Percentiles rank a stretch among this genome's conserved stretches.
Evolutionary conservation across 2,329 filamentous ascomycete genomes (phyloP).

Genomic region (Calonectria naviculata): DNA sequence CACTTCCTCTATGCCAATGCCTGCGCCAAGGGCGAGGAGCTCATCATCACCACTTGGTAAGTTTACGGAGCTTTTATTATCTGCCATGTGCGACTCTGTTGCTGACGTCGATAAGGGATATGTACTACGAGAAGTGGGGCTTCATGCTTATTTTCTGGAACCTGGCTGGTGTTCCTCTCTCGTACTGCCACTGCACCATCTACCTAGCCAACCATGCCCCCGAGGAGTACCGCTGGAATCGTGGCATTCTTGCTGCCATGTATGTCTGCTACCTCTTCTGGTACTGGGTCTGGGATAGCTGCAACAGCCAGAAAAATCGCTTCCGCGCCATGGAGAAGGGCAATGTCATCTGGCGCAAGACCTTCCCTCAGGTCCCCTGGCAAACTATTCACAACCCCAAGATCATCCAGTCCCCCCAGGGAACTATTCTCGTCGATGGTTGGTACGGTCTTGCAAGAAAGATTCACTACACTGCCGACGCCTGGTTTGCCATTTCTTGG

Average conservation of each 20-base stretch:
- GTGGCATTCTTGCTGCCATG: constrained; percentile 71
- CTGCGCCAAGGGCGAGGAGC: constrained; percentile 91
- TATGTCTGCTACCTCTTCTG: constrained; percentile 81
- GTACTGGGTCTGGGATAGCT: constrained; percentile 94
- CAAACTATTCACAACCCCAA: constrained; percentile 84
- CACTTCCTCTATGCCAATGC: constrained; percentile 94
- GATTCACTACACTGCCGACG: constrained; percentile 62
- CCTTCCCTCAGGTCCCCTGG: constrained; percentile 94
- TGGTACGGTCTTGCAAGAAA: constrained; percentile 84
- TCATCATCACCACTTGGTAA: constrained; percentile 85
- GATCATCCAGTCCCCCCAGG: constrained; percentile 77
- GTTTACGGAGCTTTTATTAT: constrained; percentile 16
- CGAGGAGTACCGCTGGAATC: constrained; percentile 81
- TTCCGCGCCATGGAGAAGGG: constrained; percentile 86
- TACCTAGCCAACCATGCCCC: constrained; percentile 89
- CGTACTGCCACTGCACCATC: constrained; percentile 93
- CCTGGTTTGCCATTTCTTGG: constrained; percentile 62
- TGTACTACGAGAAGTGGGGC: constrained; percentile 97
- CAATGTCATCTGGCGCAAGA: constrained; percentile 75
- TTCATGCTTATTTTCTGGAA: constrained; percentile 99
- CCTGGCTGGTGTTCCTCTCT: constrained; percentile 88
- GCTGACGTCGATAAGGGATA: constrained; percentile 66
- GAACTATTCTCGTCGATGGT: constrained; percentile 83
- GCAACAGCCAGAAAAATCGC: constrained; percentile 93
- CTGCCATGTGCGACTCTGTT: background rate